These are phyloP conservation scores for Erodium maritimum DNA, from an alignment of 345 rosid species.

Conservation along the genomic window DNA sequence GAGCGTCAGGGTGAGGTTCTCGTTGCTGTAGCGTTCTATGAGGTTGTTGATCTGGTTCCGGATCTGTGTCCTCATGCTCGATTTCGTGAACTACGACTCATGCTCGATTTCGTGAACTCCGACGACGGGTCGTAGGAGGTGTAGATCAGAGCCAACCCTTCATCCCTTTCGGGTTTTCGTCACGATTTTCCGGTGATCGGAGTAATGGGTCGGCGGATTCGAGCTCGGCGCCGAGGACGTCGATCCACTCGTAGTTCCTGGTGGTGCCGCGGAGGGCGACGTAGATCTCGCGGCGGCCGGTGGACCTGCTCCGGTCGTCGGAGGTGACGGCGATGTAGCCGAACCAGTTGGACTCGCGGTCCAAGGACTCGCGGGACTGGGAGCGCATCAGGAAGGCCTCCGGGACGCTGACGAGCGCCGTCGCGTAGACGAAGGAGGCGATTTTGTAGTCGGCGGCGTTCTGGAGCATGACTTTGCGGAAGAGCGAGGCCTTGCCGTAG, in stretches of 20 bases:
- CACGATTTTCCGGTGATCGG: constrained; percentile 10
- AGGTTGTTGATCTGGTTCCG: constrained; percentile 39
- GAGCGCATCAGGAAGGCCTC: constrained; percentile 62
- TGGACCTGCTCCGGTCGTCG: constrained; percentile 30
- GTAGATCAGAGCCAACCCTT: constrained; percentile 69
- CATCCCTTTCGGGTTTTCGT: constrained; percentile 48
- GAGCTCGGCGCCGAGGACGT: constrained; percentile 47
- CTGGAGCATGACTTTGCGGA: constrained; percentile 60
- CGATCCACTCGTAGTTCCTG: constrained; percentile 72
- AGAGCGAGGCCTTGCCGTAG: constrained; percentile 49
- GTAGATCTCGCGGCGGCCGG: constrained; percentile 73
- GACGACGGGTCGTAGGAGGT: constrained; percentile 47
- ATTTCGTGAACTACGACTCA: constrained; percentile 47
- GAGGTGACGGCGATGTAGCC: constrained; percentile 72
- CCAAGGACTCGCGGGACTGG: constrained; percentile 66
- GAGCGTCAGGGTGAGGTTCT: constrained; percentile 44
- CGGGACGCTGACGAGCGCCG: constrained; percentile 48
- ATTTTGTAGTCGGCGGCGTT: constrained; percentile 40
- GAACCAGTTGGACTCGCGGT: constrained; percentile 92
- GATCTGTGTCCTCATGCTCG: constrained; percentile 51
- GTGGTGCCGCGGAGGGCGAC: constrained; percentile 66
- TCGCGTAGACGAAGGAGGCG: constrained; percentile 54
- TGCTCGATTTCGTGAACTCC: constrained; percentile 44
- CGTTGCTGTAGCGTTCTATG: constrained; percentile 32
- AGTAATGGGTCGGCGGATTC: constrained; percentile 40